Percentiles rank a stretch among this genome's conserved stretches.
Evolutionary conservation across 2,329 filamentous ascomycete genomes (phyloP).

Genomic region (Apiospora aurea): DNA sequence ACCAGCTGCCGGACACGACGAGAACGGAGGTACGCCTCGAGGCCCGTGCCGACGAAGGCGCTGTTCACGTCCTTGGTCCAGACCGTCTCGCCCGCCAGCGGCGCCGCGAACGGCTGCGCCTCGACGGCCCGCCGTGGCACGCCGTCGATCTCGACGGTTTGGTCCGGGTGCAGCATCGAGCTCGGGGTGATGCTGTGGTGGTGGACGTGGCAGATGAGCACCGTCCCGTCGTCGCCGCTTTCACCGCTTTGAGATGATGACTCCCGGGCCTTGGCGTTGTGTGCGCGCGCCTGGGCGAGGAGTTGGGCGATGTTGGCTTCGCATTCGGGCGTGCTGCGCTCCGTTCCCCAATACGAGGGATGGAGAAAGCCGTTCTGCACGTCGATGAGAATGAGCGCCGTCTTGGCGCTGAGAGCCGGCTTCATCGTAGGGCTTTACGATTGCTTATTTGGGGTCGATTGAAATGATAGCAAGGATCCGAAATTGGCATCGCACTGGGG

Average conservation of each 20-base stretch:
- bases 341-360: slow-evolving; percentile 47
- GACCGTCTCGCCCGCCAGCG: slow-evolving; percentile 45
- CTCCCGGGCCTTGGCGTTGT: slow-evolving; percentile 28
- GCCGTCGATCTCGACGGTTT: slow-evolving; percentile 34
- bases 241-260: not conserved
- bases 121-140: slow-evolving; percentile 43
- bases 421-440: slow-evolving; percentile 29
- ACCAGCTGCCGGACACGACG: slow-evolving; percentile 47
- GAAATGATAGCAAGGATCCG: not conserved
- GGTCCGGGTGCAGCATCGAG: slow-evolving; percentile 46
- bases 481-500: not conserved
- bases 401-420: slow-evolving; percentile 35
- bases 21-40: slow-evolving; percentile 46
- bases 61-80: slow-evolving; percentile 55
- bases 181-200: slow-evolving; percentile 48
- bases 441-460: too few species aligned
- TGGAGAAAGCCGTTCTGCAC: slow-evolving; percentile 52
- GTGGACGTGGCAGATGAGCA: slow-evolving; percentile 52
- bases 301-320: slow-evolving; percentile 51
- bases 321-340: slow-evolving; percentile 52
- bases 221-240: slow-evolving; percentile 25
- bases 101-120: slow-evolving; percentile 34
- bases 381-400: slow-evolving; percentile 56
- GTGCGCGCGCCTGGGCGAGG: slow-evolving; percentile 39
- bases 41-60: slow-evolving; percentile 51